Conservation (phyloP, 257 asterid genomes). For the Echites panduratus region DNA sequence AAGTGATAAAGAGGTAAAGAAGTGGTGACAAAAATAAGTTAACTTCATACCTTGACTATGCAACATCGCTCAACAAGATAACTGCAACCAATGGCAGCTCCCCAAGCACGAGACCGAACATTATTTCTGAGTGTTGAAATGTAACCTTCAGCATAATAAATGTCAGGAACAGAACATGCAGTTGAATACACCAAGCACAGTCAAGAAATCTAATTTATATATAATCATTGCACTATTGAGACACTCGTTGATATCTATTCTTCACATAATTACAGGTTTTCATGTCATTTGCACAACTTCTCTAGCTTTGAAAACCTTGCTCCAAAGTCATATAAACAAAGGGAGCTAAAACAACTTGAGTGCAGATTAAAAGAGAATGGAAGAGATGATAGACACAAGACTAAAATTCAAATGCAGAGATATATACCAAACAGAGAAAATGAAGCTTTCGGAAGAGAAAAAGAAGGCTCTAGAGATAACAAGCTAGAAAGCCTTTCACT, state of each 20-base stretch:
- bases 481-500: neutral
- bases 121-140: slow-evolving; percentile 86
- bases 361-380: neutral
- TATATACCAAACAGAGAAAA: neutral
- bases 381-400: neutral
- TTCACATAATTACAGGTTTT: neutral
- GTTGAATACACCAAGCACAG: neutral
- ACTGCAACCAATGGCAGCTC: slow-evolving; percentile 92
- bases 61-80: slow-evolving; percentile 85
- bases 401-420: neutral
- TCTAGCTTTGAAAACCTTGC: neutral
- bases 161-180: neutral
- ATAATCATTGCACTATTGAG: neutral
- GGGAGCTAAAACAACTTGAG: neutral
- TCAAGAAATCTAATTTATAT: neutral
- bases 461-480: neutral
- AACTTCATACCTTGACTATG: slow-evolving; percentile 66
- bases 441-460: neutral
- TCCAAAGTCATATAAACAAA: neutral
- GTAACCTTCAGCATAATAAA: slow-evolving; percentile 51
- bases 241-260: neutral
- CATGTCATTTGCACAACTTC: neutral
- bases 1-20: slow-evolving; percentile 1
- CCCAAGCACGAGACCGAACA: slow-evolving; percentile 98
- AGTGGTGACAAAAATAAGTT: slow-evolving; percentile 8